Base-by-base conservation (phyloP, 352 stramenopile species). In the Pilasporangium apinafurcum region DNA sequence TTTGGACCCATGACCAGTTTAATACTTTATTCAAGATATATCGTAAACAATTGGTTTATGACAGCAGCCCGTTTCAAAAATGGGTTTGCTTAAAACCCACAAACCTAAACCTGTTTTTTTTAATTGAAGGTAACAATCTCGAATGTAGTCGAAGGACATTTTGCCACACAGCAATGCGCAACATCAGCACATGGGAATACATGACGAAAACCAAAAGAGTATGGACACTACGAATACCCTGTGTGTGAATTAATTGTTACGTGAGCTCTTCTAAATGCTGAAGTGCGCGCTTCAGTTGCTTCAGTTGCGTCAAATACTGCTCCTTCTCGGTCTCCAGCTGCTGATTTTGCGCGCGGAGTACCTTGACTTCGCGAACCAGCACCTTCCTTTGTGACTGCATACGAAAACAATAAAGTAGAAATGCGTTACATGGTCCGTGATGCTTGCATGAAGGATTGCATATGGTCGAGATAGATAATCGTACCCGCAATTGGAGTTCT, bases 301-400 rank as follows among this genome's bases (percentile, higher is more conserved):
- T 79, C 8, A 89, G 62, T 42, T 92, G 80, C 26, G 42, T 62
- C 31, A 86, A 84, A 46, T 88, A 90, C 20, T 81, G 64, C 16
- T 85, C 61, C 42, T 78, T 83, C 33, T 92, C 80, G 18, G 52
- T 41, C 22, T 53, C 39, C 31, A 92, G 62, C 12, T 83, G 68
- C 51, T 83, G 54, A 51, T 84, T 90, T 37, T 90, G 74, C 5
- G 51, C 50, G 2, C 80, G 77, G 8, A 92, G 59, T 6, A 61
- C 68, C 47, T 89, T 89, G 0, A 92, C 77, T 56, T 92, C 80
- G 7, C 76, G 71, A 22, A 92, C 80, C 0, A 92, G 60, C 21
- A 92, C 71, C 29, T 92, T 92, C 34, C 78, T 73, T 37, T 92
- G 80, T 1, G 74, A 72, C 51, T 83, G 34, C 22, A 16, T 1